Conservation (phyloP, 768 basidiomycete species). For the Russula sp. region DNA sequence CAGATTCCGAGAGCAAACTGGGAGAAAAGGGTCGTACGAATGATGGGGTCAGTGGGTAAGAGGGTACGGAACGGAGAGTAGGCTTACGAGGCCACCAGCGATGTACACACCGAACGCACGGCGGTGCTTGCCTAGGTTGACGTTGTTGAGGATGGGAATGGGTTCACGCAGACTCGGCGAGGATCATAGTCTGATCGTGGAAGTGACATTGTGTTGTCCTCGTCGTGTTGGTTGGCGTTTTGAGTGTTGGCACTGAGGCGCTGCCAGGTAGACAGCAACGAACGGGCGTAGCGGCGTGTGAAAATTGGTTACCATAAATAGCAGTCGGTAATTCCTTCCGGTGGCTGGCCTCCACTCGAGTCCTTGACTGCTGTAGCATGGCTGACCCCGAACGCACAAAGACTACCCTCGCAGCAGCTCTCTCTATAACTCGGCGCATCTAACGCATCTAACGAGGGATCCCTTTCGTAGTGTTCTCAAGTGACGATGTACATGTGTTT, state of each 20-base stretch:
- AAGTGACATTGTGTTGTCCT: slow-evolving; percentile 48
- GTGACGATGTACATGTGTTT: neutral
- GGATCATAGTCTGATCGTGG: slow-evolving; percentile 81
- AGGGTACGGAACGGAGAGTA: neutral
- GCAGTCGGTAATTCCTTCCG: neutral
- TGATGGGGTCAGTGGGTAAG: slow-evolving; percentile 9
- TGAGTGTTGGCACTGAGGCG: neutral
- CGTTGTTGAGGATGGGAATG: slow-evolving; percentile 58
- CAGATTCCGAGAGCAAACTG: slow-evolving; percentile 95
- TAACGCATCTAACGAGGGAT: too few relatives aligned
- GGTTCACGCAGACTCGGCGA: slow-evolving; percentile 81
- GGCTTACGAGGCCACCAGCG: slow-evolving; percentile 84
- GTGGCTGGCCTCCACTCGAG: too few relatives aligned
- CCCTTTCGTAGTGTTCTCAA: neutral
- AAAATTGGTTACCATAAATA: neutral
- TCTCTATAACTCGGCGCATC: neutral
- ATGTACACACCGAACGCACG: slow-evolving; percentile 85
- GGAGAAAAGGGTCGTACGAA: neutral
- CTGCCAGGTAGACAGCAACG: too few relatives aligned
- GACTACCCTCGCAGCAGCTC: neutral
- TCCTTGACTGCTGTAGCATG: too few relatives aligned
- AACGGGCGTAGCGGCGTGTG: slow-evolving; percentile 13
- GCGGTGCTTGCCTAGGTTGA: slow-evolving; percentile 72
- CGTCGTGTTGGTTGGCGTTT: neutral
- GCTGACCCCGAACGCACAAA: neutral